phyloP scores from a whole-genome alignment of 495 filamentous ascomycete genomes.

The Barbatosphaeria neglecta region DNA sequence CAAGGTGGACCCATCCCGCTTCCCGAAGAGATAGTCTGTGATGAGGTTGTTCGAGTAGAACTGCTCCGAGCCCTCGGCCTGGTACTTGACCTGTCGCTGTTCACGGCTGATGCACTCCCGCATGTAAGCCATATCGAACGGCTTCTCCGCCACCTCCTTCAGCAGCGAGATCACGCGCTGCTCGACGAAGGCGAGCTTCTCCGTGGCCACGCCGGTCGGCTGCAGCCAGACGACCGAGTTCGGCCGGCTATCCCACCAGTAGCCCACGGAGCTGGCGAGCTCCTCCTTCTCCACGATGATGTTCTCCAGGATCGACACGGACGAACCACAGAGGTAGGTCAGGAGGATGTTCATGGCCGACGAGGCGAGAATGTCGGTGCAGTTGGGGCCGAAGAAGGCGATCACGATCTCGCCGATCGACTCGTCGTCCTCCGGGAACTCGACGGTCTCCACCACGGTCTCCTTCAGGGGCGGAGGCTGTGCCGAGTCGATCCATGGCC shows the following conservation, averaged over 20 bases:
- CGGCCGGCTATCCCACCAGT: constrained; percentile 64
- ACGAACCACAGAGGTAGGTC: constrained; percentile 81
- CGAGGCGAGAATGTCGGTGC: constrained; percentile 47
- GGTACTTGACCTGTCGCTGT: constrained; percentile 63
- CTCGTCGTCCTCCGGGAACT: constrained; percentile 96
- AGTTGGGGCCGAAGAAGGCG: constrained; percentile 73
- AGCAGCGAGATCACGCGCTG: constrained; percentile 75
- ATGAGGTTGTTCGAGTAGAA: constrained; percentile 75
- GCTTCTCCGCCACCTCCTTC: constrained; percentile 63
- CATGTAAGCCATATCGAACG: constrained; percentile 81
- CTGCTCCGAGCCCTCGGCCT: constrained; percentile 60
- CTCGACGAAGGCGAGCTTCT: constrained; percentile 72
- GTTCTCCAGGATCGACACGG: constrained; percentile 84
- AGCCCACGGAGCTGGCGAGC: constrained; percentile 70
- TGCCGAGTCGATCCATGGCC: constrained; percentile 83
- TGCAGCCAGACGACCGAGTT: constrained; percentile 72
- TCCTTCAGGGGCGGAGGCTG: constrained; percentile 58
- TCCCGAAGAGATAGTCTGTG: constrained; percentile 82
- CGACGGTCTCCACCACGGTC: constrained; percentile 61
- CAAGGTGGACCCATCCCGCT: constrained; percentile 71
- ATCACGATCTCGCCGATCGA: constrained; percentile 76
- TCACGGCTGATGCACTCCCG: constrained; percentile 73
- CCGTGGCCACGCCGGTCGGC: constrained; percentile 73
- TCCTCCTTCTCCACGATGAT: constrained; percentile 88
- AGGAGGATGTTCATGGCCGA: constrained; percentile 67